Evolutionary conservation across 1,284 basidiomycete genomes (phyloP).

Genomic region (Lignosus rhinocerotis): DNA sequence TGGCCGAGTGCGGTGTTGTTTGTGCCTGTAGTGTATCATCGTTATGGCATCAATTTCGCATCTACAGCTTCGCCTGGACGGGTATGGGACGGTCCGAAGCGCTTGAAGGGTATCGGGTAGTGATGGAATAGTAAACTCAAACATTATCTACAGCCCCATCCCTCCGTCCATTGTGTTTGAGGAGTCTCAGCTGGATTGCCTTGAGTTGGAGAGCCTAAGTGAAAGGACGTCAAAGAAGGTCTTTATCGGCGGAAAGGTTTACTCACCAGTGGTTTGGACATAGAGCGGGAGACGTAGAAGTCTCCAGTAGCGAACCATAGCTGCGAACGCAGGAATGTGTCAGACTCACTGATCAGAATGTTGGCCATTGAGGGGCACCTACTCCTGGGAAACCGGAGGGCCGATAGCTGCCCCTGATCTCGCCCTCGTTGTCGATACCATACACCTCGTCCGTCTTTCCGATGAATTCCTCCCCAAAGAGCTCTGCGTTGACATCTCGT

Average conservation of each 20-base stretch:
- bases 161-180: conserved; percentile 8
- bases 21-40: too few relatives aligned
- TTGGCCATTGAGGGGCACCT: neutral
- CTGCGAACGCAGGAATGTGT: neutral
- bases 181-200: conserved; percentile 10
- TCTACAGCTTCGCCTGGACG: too few relatives aligned
- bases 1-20: too few relatives aligned
- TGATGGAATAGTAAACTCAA: neutral
- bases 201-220: conserved; percentile 11
- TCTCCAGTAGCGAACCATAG: conserved; percentile 17
- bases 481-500: conserved; percentile 25
- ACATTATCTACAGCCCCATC: neutral
- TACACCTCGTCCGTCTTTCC: conserved; percentile 48
- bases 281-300: conserved; percentile 18
- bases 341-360: neutral
- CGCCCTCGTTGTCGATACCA: conserved; percentile 58
- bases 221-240: neutral
- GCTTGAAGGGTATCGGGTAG: too few relatives aligned
- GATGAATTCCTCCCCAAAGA: conserved; percentile 51
- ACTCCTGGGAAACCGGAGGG: conserved; percentile 39
- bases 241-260: too few relatives aligned
- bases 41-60: too few relatives aligned
- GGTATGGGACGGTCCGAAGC: too few relatives aligned
- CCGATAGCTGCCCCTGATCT: conserved; percentile 39
- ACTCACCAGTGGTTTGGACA: conserved; percentile 21